Evolutionary conservation across 1,139 yeast species (phyloP).

Genomic region (Pichia sp.): DNA sequence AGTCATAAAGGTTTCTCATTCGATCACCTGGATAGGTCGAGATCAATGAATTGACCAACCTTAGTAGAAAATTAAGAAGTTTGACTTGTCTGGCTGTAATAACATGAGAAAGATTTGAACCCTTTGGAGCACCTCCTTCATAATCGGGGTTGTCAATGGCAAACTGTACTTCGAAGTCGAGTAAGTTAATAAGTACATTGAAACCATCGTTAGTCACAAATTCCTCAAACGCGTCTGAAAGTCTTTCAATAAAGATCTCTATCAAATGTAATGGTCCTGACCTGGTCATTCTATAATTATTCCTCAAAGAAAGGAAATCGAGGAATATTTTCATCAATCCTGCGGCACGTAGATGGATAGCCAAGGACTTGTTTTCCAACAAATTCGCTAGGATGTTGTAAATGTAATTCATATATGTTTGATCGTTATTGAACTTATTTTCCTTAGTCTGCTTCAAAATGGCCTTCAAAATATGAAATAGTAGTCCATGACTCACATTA

Average conservation of each 20-base stretch:
- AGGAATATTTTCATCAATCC: constrained; percentile 68
- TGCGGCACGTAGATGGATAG: constrained; percentile 52
- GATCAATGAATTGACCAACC: constrained; percentile 60
- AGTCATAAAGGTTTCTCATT: constrained; percentile 79
- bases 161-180: constrained; percentile 64
- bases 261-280: constrained; percentile 65
- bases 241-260: constrained; percentile 48
- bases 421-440: constrained; percentile 37
- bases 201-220: constrained; percentile 71
- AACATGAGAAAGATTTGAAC: constrained; percentile 48
- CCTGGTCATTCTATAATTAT: constrained; percentile 52
- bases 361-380: constrained; percentile 50
- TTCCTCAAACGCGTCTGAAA: constrained; percentile 47
- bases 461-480: constrained; percentile 67
- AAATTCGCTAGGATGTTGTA: constrained; percentile 58
- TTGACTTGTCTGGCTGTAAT: constrained; percentile 66
- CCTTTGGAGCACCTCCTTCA: constrained; percentile 50
- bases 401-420: constrained; percentile 49
- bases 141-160: constrained; percentile 54
- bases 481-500: constrained; percentile 78
- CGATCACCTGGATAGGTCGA: constrained; percentile 79
- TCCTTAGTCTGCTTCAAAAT: constrained; percentile 48
- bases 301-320: constrained; percentile 53
- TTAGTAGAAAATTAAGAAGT: constrained; percentile 50
- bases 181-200: constrained; percentile 51